phyloP scores from a whole-genome alignment of 129 eudicot species.

The Helianthus annuus region DNA sequence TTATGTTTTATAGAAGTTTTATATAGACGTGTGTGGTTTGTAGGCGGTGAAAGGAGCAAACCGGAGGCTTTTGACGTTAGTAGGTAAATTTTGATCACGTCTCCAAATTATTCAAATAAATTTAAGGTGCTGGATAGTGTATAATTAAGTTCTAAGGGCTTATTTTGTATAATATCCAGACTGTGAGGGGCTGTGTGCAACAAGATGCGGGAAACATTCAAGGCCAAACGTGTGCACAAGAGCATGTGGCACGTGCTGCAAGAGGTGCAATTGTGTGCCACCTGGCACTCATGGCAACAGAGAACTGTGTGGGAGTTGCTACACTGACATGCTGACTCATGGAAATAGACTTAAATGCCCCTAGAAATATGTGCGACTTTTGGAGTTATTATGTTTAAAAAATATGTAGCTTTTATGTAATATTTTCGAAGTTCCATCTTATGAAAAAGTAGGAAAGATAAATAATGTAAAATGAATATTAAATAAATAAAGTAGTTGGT shows the following conservation, averaged over 20 bases:
- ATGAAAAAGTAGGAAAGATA: conserved; percentile 11
- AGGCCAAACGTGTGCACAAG: conserved; percentile 73
- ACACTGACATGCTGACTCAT: conserved; percentile 84
- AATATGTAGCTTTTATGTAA: conserved; percentile 12
- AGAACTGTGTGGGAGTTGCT: conserved; percentile 71
- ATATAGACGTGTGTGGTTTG: background rate
- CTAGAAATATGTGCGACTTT: conserved; percentile 4
- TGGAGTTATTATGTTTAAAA: background rate
- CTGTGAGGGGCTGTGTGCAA: conserved; percentile 48
- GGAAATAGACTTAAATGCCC: conserved; percentile 76
- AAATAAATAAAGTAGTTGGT: background rate
- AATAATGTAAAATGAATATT: background rate
- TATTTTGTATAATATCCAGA: conserved; percentile 34
- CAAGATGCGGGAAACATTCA: conserved; percentile 63
- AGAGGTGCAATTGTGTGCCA: conserved; percentile 80
- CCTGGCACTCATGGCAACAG: conserved; percentile 80
- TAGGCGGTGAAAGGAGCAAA: conserved; percentile 63
- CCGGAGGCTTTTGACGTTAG: conserved; percentile 49
- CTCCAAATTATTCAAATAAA: background rate
- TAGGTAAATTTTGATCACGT: conserved; percentile 37
- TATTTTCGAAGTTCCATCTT: background rate
- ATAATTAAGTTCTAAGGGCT: background rate
- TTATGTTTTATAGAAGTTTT: too few species aligned
- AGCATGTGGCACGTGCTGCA: conserved; percentile 83
- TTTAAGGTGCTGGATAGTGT: background rate